Percentiles rank a stretch among this genome's conserved stretches.
phyloP scores from a whole-genome alignment of 2,329 filamentous ascomycete genomes.

The Neospermospora avenae region DNA sequence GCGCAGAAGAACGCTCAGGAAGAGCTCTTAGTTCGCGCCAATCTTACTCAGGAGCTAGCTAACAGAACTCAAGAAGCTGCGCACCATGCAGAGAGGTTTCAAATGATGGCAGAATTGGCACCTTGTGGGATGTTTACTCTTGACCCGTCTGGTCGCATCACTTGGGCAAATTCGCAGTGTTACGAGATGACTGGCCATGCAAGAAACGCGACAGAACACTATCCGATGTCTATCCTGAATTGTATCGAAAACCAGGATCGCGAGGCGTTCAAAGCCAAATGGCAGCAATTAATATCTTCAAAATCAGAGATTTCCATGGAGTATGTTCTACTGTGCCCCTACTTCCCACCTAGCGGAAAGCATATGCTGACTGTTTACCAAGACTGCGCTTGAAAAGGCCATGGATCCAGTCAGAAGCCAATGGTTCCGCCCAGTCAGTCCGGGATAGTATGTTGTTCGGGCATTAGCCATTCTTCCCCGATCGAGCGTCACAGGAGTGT shows the following conservation, averaged over 20 bases:
- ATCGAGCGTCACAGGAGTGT: no score
- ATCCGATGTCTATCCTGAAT: constrained; percentile 66
- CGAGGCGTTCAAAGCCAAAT: constrained; percentile 53
- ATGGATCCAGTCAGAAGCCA: constrained; percentile 55
- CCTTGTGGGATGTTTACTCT: constrained; percentile 29
- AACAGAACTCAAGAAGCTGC: constrained; percentile 24
- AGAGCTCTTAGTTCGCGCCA: constrained; percentile 19
- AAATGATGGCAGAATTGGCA: constrained; percentile 26
- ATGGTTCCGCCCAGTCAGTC: constrained; percentile 53
- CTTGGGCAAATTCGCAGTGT: constrained; percentile 34
- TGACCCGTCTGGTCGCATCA: constrained; percentile 21
- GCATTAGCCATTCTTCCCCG: no score
- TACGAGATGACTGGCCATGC: constrained; percentile 65
- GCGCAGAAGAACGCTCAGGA: constrained; percentile 24
- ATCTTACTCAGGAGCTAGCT: constrained; percentile 22
- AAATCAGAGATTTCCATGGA: constrained; percentile 74
- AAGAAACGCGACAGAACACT: constrained; percentile 45
- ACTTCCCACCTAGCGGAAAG: neutral
- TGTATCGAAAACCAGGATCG: constrained; percentile 65
- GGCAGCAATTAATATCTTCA: constrained; percentile 58
- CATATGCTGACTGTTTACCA: neutral
- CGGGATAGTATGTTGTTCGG: no score
- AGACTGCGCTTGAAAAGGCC: constrained; percentile 49
- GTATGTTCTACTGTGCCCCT: neutral
- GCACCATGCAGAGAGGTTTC: constrained; percentile 24